Evolutionary conservation across 2,329 filamentous ascomycete species (phyloP).

Genomic region (Saccharata proteae): DNA sequence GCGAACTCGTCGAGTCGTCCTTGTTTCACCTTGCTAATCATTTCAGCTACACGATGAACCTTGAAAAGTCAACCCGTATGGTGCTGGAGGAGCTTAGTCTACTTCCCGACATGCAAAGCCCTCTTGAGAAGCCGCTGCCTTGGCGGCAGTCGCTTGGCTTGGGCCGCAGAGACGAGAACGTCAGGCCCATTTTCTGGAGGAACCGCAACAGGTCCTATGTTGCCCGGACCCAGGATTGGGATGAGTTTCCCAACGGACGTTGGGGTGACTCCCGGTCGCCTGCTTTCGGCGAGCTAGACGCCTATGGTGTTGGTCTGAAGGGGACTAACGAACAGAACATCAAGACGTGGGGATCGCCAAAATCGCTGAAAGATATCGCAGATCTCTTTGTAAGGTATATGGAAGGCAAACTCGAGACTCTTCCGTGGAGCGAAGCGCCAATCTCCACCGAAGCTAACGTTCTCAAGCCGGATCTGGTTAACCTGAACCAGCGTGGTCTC

Average conservation of each 20-base stretch:
- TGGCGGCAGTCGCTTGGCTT: constrained; percentile 93
- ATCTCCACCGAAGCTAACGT: constrained; percentile 71
- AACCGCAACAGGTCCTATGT: constrained; percentile 95
- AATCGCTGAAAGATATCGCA: constrained; percentile 66
- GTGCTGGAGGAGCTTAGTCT: constrained; percentile 81
- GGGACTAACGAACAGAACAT: constrained; percentile 94
- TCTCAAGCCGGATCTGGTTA: constrained; percentile 65
- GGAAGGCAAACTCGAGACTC: constrained; percentile 61
- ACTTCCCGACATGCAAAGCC: constrained; percentile 63
- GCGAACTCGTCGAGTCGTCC: constrained; percentile 13
- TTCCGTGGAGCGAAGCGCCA: constrained; percentile 89
- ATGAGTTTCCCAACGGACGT: constrained; percentile 95
- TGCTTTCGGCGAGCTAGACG: constrained; percentile 88
- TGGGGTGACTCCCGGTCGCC: constrained; percentile 97
- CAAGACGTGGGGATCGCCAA: constrained; percentile 84
- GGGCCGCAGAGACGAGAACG: constrained; percentile 82
- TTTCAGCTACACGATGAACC: constrained; percentile 85
- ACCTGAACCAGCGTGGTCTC: constrained; percentile 74
- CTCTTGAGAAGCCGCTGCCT: constrained; percentile 78
- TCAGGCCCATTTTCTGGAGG: constrained; percentile 96
- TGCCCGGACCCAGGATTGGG: constrained; percentile 92
- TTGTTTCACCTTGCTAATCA: neutral
- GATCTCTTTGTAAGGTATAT: constrained; percentile 79
- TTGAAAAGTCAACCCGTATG: constrained; percentile 87
- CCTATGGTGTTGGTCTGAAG: constrained; percentile 86